These are phyloP conservation scores for Colletotrichum viniferum DNA, from an alignment of 2,329 filamentous ascomycete species.

Conservation along the genomic window DNA sequence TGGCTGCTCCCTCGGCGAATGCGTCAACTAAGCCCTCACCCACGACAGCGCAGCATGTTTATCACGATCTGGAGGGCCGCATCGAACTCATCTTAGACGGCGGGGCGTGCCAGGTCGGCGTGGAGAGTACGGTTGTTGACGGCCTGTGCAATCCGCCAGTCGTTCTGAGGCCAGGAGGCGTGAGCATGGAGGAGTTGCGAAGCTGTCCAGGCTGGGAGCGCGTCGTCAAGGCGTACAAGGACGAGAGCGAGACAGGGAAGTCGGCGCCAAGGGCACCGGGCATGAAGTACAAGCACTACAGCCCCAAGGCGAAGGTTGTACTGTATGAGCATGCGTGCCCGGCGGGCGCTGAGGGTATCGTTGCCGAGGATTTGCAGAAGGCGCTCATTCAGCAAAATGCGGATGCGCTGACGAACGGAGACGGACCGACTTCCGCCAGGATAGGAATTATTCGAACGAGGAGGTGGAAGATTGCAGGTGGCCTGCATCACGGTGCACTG, in stretches of 20 bases:
- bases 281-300: slow-evolving; percentile 99
- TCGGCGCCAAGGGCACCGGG: slow-evolving; percentile 81
- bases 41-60: slow-evolving; percentile 87
- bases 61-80: slow-evolving; percentile 79
- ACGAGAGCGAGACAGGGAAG: slow-evolving; percentile 70
- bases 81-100: slow-evolving; percentile 91
- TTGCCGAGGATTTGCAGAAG: slow-evolving; percentile 35
- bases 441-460: slow-evolving; percentile 63
- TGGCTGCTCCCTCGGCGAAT: slow-evolving; percentile 94
- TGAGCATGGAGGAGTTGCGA: slow-evolving; percentile 81
- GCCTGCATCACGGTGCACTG: slow-evolving; percentile 38
- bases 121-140: slow-evolving; percentile 97
- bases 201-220: slow-evolving; percentile 80
- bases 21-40: slow-evolving; percentile 92
- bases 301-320: slow-evolving; percentile 84
- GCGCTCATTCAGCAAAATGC: slow-evolving; percentile 21
- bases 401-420: slow-evolving; percentile 24
- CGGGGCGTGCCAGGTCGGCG: slow-evolving; percentile 83
- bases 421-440: slow-evolving; percentile 24
- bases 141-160: slow-evolving; percentile 81
- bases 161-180: slow-evolving; percentile 84
- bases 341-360: slow-evolving; percentile 38
- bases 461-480: slow-evolving; percentile 53
- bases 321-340: slow-evolving; percentile 70
- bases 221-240: slow-evolving; percentile 79